Base-by-base conservation (phyloP, 768 basidiomycete genomes). In the Collybia mongolica region DNA sequence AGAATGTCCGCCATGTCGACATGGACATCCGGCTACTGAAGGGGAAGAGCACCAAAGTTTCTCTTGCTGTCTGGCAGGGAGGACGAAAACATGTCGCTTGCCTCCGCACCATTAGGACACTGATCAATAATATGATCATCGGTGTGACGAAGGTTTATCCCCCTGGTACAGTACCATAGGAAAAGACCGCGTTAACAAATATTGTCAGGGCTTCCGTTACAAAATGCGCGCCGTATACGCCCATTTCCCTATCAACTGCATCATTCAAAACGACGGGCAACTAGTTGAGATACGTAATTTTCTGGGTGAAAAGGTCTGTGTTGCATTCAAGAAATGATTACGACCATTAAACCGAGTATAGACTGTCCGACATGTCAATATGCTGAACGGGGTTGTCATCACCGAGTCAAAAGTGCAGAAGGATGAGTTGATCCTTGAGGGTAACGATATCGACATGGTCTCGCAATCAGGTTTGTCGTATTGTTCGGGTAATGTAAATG, bases 191-290 rank as follows among this genome's bases (percentile, higher is more conserved):
- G 35, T 51, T 41, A 50, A 39, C 46, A 35, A 40, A 28, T 32
- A 17, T 39, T 46, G 38, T n/a, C 59, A 95, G 95, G 97, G 97
- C 55, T 99, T 98, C 86, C 84, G 86, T 62, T 99, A 99, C 84
- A 99, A 98, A 88, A 98, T 99, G 96, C 92, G 95, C 61, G 82
- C 93, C 22, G 97, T 99, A 46, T 99, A 98, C 66, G 97, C 97
- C 61, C 97, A 99, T 79, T 99, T 99, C 80, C 97, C 97, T 54
- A 97, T 99, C 81, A 99, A 99, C 79, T 88, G 88, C 68, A 96
- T 97, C 69, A 91, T 96, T 63, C 86, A 90, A 68, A 83, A 90
- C 6, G 69, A 69, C 52, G 92, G 90, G 46, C 68, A 64, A 35
- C 70, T 82, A 42, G 71, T 95, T 41, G 94, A 96, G 69, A 96